These are phyloP conservation scores for Debaryomycetaceae sp. DNA, from an alignment of 1,139 yeast genomes.

Conservation along the genomic window DNA sequence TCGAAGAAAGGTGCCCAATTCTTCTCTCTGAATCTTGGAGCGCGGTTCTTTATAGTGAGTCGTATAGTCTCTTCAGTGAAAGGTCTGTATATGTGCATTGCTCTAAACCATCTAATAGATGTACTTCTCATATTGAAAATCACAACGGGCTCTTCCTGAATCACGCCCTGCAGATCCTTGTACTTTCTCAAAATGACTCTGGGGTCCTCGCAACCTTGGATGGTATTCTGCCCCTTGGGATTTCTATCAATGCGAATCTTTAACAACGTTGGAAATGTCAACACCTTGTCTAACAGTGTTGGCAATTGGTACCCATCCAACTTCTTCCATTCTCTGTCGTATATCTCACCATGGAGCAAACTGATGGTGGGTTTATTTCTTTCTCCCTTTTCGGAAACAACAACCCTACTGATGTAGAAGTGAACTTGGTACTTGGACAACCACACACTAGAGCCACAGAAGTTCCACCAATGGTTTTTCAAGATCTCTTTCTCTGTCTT, in stretches of 20 bases:
- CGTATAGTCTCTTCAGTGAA: constrained; percentile 6
- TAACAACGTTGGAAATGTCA: constrained; percentile 7
- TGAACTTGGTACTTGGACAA: constrained; percentile 13
- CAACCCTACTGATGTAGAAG: constrained; percentile 14
- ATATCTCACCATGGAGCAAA: constrained; percentile 12
- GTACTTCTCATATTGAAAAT: constrained; percentile 11
- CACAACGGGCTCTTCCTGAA: constrained; percentile 11
- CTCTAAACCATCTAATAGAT: constrained; percentile 9
- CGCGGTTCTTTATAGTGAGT: constrained; percentile 9
- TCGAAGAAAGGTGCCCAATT: constrained; percentile 15
- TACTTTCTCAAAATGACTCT: constrained; percentile 9
- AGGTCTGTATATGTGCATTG: constrained; percentile 12
- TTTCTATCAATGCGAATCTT: constrained; percentile 8
- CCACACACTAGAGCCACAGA: constrained; percentile 16
- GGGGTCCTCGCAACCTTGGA: constrained; percentile 14
- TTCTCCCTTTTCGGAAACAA: constrained; percentile 7
- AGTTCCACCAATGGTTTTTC: constrained; percentile 11
- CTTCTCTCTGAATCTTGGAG: constrained; percentile 11
- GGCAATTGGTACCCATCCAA: constrained; percentile 6
- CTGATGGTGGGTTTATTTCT: constrained; percentile 13
- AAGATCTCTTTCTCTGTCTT: constrained; percentile 10
- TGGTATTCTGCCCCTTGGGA: constrained; percentile 6
- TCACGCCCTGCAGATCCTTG: constrained; percentile 5
- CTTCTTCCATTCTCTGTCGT: constrained; percentile 14
- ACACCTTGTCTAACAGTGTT: constrained; percentile 1